phyloP scores from a whole-genome alignment of 495 filamentous ascomycete species.

The Talaromyces stipitatus region DNA sequence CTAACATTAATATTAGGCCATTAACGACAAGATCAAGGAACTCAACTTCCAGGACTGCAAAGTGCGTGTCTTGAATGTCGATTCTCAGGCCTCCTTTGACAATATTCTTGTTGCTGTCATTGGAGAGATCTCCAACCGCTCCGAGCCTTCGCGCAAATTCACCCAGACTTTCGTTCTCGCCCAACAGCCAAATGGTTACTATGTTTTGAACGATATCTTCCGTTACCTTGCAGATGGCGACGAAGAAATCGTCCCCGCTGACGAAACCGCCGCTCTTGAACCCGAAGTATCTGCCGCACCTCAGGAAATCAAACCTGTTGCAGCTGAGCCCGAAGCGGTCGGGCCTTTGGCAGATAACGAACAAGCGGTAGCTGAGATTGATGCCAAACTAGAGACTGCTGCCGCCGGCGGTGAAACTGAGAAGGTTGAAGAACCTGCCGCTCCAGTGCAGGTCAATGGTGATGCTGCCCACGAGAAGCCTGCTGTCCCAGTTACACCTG shows the following conservation, averaged over 20 bases:
- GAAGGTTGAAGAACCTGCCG: slow-evolving; percentile 44
- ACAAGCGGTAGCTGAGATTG: slow-evolving; percentile 18
- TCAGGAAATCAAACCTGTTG: slow-evolving; percentile 22
- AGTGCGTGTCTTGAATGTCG: slow-evolving; percentile 95
- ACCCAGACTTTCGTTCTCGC: slow-evolving; percentile 98
- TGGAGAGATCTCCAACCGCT: slow-evolving; percentile 93
- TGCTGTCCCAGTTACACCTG: slow-evolving; percentile 13
- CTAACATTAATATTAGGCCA: slow-evolving; percentile 49
- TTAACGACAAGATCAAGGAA: slow-evolving; percentile 86
- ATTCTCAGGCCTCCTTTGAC: slow-evolving; percentile 84
- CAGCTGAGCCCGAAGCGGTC: slow-evolving; percentile 15
- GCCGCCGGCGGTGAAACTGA: slow-evolving; percentile 47
- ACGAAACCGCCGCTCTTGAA: slow-evolving; percentile 45
- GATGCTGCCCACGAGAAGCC: slow-evolving; percentile 21
- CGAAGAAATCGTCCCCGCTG: slow-evolving; percentile 54
- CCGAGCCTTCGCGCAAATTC: slow-evolving; percentile 84
- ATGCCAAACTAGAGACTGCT: slow-evolving; percentile 24
- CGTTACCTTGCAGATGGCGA: slow-evolving; percentile 77
- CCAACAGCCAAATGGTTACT: slow-evolving; percentile 93
- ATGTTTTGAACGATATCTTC: slow-evolving; percentile 97
- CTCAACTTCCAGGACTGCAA: slow-evolving; percentile 97
- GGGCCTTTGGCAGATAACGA: slow-evolving; percentile 14
- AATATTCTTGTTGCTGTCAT: slow-evolving; percentile 97
- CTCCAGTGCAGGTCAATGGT: slow-evolving; percentile 22
- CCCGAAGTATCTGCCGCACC: slow-evolving; percentile 33